Evolutionary conservation across 2,329 filamentous ascomycete genomes (phyloP).

Genomic region (Penicillium brasilianum): DNA sequence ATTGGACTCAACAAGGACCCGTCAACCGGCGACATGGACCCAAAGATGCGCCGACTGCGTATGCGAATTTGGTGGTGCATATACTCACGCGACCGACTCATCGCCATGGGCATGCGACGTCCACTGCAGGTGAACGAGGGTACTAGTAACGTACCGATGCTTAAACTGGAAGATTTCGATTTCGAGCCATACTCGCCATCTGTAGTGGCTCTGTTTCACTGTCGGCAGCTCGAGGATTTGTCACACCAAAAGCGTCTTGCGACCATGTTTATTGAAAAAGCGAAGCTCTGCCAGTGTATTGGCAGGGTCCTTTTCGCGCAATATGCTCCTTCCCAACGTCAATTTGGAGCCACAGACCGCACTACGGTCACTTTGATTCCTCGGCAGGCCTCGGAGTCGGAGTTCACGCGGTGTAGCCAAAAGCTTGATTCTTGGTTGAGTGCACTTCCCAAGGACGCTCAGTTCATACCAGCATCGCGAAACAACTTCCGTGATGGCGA

Average conservation of each 20-base stretch:
- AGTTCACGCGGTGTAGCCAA: slow-evolving; percentile 74
- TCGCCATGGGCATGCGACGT: slow-evolving; percentile 85
- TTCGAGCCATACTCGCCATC: slow-evolving; percentile 68
- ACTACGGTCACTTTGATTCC: slow-evolving; percentile 81
- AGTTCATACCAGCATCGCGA: slow-evolving; percentile 66
- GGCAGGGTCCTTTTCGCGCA: slow-evolving; percentile 84
- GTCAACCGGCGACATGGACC: slow-evolving; percentile 65
- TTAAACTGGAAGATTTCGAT: slow-evolving; percentile 79
- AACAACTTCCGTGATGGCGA: slow-evolving; percentile 61
- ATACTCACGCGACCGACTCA: slow-evolving; percentile 86
- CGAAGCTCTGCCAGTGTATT: slow-evolving; percentile 83
- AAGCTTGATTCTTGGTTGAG: slow-evolving; percentile 76
- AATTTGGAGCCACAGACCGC: slow-evolving; percentile 70
- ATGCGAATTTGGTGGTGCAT: slow-evolving; percentile 94
- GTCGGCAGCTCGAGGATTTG: slow-evolving; percentile 71
- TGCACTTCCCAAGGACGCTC: slow-evolving; percentile 70
- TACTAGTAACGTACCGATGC: slow-evolving; percentile 89
- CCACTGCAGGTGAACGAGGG: slow-evolving; percentile 88
- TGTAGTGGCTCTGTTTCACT: slow-evolving; percentile 66
- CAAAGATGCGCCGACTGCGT: slow-evolving; percentile 73
- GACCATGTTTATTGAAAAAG: slow-evolving; percentile 84
- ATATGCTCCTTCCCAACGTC: slow-evolving; percentile 81
- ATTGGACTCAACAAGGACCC: slow-evolving; percentile 83
- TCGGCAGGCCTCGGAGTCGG: slow-evolving; percentile 78
- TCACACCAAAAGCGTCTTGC: slow-evolving; percentile 76